phyloP scores from a whole-genome alignment of 2,329 filamentous ascomycete genomes.

The Coniochaeta hoffmannii region DNA sequence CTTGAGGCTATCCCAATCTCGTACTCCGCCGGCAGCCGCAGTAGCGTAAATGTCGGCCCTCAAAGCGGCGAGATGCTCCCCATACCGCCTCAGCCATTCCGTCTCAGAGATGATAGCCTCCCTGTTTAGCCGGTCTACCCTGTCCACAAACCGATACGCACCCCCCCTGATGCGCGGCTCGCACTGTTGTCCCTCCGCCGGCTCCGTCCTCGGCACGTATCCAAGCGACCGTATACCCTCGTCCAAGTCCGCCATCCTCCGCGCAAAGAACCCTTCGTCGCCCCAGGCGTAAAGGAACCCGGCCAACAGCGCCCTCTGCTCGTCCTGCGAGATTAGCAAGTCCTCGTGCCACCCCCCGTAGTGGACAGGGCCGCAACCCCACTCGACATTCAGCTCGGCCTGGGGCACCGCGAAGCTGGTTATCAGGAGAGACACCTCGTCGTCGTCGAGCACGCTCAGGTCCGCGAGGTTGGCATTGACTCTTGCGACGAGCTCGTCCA shows the following conservation, averaged over 20 bases:
- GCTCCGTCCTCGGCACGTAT: neutral
- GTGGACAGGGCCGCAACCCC: neutral
- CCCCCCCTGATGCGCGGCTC: neutral
- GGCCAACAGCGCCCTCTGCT: neutral
- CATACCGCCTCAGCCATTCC: neutral
- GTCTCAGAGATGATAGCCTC: neutral
- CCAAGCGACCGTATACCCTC: neutral
- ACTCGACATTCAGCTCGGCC: neutral
- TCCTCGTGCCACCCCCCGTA: neutral
- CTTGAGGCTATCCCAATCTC: neutral
- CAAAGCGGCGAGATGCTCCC: neutral
- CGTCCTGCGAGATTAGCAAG: neutral
- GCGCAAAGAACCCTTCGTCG: neutral
- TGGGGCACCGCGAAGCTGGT: neutral
- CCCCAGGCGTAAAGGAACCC: neutral
- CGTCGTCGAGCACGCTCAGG: neutral
- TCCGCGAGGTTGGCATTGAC: neutral
- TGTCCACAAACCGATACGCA: neutral
- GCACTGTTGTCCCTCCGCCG: neutral
- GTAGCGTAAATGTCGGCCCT: neutral
- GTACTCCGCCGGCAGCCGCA: neutral
- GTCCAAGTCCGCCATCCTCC: neutral
- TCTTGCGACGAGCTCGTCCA: neutral
- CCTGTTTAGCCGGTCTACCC: neutral
- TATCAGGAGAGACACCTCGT: neutral